Evolutionary conservation across 2,329 filamentous ascomycete species (phyloP).

Genomic region (Trematosphaeria pertusa): DNA sequence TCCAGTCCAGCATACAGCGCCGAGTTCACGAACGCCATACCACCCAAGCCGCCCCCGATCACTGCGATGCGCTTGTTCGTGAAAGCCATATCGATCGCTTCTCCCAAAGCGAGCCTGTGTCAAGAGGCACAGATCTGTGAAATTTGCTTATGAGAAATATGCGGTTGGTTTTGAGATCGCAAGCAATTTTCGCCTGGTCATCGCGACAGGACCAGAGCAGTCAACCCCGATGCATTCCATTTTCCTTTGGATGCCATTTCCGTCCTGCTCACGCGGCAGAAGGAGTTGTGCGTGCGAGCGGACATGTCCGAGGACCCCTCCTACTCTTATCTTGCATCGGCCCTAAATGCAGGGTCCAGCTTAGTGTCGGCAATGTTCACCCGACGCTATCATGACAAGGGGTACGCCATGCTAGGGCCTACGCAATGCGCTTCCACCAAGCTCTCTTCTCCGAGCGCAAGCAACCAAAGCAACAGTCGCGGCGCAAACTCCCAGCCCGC

Average conservation of each 20-base stretch:
- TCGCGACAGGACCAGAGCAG: no score
- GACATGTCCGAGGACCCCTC: slow-evolving; percentile 9
- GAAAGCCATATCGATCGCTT: slow-evolving; percentile 1
- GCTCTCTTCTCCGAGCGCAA: no score
- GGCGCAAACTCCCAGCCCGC: no score
- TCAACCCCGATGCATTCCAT: background rate
- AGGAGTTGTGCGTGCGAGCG: slow-evolving; percentile 6
- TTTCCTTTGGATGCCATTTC: slow-evolving; percentile 2
- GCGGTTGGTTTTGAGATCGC: no score
- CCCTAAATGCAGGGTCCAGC: background rate
- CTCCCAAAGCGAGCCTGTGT: background rate
- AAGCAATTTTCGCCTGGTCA: no score
- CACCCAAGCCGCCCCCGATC: slow-evolving; percentile 18
- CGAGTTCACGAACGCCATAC: slow-evolving; percentile 47
- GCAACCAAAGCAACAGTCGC: no score
- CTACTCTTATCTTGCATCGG: background rate
- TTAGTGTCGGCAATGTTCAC: slow-evolving; percentile 1
- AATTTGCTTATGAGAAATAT: no score
- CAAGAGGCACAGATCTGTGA: no score
- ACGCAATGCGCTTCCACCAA: no score
- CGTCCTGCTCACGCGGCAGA: background rate
- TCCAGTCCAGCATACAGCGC: slow-evolving; percentile 42
- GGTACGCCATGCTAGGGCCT: no score
- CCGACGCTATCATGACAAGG: no score
- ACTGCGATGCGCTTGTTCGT: slow-evolving; percentile 3